Evolutionary conservation across 139 green algal species (phyloP).

Genomic region (Desmodesmus armatus): DNA sequence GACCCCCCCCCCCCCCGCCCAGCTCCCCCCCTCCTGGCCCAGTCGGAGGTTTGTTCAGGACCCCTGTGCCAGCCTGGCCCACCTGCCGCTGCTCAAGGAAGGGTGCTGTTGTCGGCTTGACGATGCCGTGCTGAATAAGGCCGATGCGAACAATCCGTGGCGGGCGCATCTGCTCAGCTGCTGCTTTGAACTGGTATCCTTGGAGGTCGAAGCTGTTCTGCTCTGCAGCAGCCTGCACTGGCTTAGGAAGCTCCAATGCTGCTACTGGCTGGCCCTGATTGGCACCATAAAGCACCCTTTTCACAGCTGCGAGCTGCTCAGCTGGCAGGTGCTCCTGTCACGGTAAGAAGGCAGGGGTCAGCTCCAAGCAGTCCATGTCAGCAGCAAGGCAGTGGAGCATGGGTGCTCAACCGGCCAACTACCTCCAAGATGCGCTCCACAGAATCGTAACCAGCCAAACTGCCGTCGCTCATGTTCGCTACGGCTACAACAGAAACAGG

Average conservation of each 20-base stretch:
- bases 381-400: constrained; percentile 6
- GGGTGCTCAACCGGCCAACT: background rate
- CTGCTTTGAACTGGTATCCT: constrained; percentile 71
- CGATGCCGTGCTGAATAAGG: constrained; percentile 90
- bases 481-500: too few species aligned
- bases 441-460: constrained; percentile 56
- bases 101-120: constrained; percentile 82
- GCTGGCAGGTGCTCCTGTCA: constrained; percentile 71
- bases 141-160: constrained; percentile 85
- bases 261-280: constrained; percentile 76
- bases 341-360: background rate
- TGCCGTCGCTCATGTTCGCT: constrained; percentile 31
- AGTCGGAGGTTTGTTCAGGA: background rate
- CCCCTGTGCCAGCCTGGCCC: too few species aligned
- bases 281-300: constrained; percentile 81
- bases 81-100: constrained; percentile 82
- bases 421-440: constrained; percentile 71
- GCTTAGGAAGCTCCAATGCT: constrained; percentile 36
- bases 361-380: background rate
- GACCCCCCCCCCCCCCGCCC: too few species aligned
- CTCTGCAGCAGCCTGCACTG: background rate
- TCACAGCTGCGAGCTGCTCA: constrained; percentile 76
- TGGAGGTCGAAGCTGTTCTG: constrained; percentile 74
- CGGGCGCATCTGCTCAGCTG: constrained; percentile 81
- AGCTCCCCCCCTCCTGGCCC: too few species aligned